These are phyloP conservation scores for Ophiosphaerella korrae DNA, from an alignment of 2,329 filamentous ascomycete genomes.

Conservation along the genomic window DNA sequence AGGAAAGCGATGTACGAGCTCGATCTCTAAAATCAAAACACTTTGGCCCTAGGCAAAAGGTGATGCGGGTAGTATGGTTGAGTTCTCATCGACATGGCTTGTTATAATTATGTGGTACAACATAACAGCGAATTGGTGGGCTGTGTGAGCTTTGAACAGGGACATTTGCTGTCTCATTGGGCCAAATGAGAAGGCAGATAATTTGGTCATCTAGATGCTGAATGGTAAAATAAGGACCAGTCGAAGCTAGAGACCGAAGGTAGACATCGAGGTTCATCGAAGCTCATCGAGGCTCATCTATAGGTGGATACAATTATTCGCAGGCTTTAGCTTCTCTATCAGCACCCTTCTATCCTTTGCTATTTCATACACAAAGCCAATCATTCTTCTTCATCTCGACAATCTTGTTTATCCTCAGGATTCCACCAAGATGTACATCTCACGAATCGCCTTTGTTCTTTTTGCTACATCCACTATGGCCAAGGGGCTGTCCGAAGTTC, in stretches of 20 bases:
- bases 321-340: too few relatives aligned
- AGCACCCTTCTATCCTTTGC: too few relatives aligned
- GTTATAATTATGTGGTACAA: neutral
- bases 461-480: conserved; percentile 22
- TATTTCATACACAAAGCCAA: too few relatives aligned
- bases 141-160: neutral
- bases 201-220: neutral
- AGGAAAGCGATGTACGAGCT: conserved; percentile 13
- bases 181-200: too few relatives aligned
- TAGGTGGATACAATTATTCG: neutral
- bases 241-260: neutral
- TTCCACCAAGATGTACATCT: conserved; percentile 37
- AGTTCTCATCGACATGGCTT: neutral
- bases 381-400: neutral
- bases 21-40: neutral
- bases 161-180: too few relatives aligned
- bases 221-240: neutral
- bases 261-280: neutral
- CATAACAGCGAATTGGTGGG: neutral
- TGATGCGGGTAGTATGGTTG: neutral
- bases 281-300: neutral
- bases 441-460: conserved; percentile 25
- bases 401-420: neutral
- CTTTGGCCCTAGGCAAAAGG: neutral
- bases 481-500: conserved; percentile 20